Evolutionary conservation across 1,284 basidiomycete genomes (phyloP).

Genomic region (Rhodotorula sp.): DNA sequence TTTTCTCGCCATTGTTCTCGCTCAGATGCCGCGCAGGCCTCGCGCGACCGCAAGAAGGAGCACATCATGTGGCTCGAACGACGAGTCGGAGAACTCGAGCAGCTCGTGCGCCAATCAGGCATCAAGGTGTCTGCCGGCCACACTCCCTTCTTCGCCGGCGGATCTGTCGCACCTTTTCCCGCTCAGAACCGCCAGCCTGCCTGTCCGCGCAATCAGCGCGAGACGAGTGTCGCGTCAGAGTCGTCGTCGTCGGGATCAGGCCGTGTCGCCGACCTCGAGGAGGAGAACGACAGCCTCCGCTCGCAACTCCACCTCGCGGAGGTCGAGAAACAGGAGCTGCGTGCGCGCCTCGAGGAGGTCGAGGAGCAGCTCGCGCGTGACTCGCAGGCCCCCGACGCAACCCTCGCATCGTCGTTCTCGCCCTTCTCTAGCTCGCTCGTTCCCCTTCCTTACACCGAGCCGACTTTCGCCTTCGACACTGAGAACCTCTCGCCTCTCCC

Average conservation of each 20-base stretch:
- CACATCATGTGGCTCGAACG: conserved; percentile 30
- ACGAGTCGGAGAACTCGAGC: conserved; percentile 31
- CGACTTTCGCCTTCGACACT: conserved; percentile 34
- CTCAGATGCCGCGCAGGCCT: conserved; percentile 38
- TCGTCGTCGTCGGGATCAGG: conserved; percentile 1
- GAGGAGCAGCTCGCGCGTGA: conserved; percentile 16
- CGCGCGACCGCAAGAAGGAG: conserved; percentile 39
- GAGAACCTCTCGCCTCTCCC: conserved; percentile 22
- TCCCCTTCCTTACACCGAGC: conserved; percentile 13
- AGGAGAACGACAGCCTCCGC: conserved; percentile 33
- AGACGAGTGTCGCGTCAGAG: neutral
- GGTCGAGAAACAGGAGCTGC: conserved; percentile 19
- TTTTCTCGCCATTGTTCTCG: too few relatives aligned
- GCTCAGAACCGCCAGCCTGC: neutral
- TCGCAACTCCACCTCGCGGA: conserved; percentile 31
- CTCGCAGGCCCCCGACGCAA: neutral
- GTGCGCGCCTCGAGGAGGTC: conserved; percentile 20
- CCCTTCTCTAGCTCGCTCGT: conserved; percentile 3
- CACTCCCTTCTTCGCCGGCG: neutral
- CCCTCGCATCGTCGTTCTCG: neutral
- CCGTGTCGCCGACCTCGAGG: conserved; percentile 29
- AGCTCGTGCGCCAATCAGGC: conserved; percentile 5
- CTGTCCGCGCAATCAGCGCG: conserved; percentile 1
- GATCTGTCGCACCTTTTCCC: neutral
- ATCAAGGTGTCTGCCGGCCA: neutral